Conservation (phyloP, 106 monocot species). For the Dactylorhiza incarnata region DNA sequence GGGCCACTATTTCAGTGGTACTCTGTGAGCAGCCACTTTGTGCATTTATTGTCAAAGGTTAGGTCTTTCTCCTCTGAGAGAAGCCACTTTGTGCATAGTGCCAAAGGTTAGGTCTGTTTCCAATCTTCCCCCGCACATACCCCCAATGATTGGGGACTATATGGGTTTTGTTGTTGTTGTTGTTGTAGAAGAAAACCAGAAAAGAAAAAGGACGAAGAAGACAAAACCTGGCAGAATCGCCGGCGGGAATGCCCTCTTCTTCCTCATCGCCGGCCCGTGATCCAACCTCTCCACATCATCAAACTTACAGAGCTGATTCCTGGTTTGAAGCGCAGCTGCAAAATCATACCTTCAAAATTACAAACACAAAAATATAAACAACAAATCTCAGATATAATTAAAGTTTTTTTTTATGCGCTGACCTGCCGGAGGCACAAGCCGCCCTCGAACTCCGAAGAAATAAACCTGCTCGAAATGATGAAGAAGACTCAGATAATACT, state of each 20-base stretch:
- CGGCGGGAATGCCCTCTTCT: slow-evolving; percentile 3
- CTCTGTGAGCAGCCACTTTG: too few species aligned
- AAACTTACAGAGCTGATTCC: slow-evolving; percentile 33
- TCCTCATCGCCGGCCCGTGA: slow-evolving; percentile 11
- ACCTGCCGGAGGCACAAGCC: slow-evolving; percentile 51
- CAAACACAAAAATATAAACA: neutral
- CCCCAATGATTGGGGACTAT: too few species aligned
- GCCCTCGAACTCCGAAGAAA: slow-evolving; percentile 50
- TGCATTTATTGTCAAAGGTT: too few species aligned
- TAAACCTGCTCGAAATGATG: slow-evolving; percentile 80
- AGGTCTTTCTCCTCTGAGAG: too few species aligned
- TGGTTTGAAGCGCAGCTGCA: slow-evolving; percentile 40
- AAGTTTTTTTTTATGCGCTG: neutral
- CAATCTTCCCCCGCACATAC: too few species aligned
- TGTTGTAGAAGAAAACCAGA: neutral
- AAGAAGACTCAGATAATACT: slow-evolving; percentile 77
- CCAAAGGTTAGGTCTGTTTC: too few species aligned
- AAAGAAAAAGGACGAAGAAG: neutral
- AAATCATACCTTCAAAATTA: neutral
- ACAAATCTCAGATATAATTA: neutral
- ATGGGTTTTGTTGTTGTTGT: too few species aligned
- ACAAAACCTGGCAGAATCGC: neutral
- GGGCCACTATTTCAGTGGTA: too few species aligned
- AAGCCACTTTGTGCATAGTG: too few species aligned
- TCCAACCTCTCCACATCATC: neutral